Base-by-base conservation (phyloP, 768 basidiomycete genomes). In the Hypholoma sublateritium region DNA sequence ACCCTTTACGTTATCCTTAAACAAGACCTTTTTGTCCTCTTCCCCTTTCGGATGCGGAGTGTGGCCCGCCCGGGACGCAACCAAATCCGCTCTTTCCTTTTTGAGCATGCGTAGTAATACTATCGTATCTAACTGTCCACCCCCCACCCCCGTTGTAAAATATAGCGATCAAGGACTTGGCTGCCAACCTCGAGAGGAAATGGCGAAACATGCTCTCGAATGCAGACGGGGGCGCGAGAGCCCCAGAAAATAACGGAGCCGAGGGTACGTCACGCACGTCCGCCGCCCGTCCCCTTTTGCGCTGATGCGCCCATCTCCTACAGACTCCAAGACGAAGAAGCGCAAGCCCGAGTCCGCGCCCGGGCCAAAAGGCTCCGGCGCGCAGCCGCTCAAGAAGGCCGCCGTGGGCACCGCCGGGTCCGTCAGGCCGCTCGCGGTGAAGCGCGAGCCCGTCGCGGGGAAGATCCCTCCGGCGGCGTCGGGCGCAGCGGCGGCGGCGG, bases 101-200 rank as follows among this genome's bases (percentile, higher is more conserved):
- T 58, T 68, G 63, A 71, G 68, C 71, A 69, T 67, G 63, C 60
- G 70, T 69, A 75, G 66, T 74, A 76, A 74, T 56, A 63, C 71
- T 65, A 68, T 74, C 85, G 80, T 87, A 87, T 89, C 87, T 91
- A 85, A 91, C 88, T 72, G 55, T 51, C 49, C 44, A 67, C 65
- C 74, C 77, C 73, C 72, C 72, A 65, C 58, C 60, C 51, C 56
- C 59, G 63, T 69, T 63, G 61, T 53, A 61, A 67, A 76, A 70
- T 72, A 71, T 80, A 93, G 91, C 91, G 76, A 83, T 91, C 87
- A 90, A 92, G 86, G 91, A 93, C 77, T 91, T 93, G 89, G 91
- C 91, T 65, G 84, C 83, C 70, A 92, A 91, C 77, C 79, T 93
- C 77, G 90, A 91, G 74, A 84, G 84, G 66, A 86, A 85, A 77